Conservation (phyloP, 495 filamentous ascomycete species). For the Xylaria castorea region DNA sequence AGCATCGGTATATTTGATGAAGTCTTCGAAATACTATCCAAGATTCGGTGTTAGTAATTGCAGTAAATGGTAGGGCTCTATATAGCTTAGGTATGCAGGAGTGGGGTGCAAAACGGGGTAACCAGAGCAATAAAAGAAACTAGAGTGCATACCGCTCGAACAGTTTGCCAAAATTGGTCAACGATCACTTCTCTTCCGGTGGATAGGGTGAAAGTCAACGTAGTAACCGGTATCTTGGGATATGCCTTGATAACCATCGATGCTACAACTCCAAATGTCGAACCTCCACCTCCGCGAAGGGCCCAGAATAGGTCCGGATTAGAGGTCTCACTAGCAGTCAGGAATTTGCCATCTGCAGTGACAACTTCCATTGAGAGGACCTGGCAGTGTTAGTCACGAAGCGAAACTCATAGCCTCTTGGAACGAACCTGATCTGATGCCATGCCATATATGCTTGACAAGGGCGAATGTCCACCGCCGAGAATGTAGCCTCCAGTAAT, state of each 20-base stretch:
- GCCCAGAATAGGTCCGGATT: constrained; percentile 72
- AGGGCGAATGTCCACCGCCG: constrained; percentile 59
- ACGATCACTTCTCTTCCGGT: constrained; percentile 41
- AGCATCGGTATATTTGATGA: constrained; percentile 55
- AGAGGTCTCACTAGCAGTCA: constrained; percentile 56
- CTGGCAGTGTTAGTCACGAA: constrained; percentile 23
- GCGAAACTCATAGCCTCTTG: not conserved
- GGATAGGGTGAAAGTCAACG: constrained; percentile 43
- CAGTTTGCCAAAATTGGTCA: constrained; percentile 59
- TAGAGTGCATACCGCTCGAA: constrained; percentile 40
- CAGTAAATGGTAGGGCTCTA: not conserved
- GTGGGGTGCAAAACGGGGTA: not conserved
- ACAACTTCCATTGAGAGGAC: constrained; percentile 63
- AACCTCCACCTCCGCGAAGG: constrained; percentile 65
- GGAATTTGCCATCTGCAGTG: constrained; percentile 61
- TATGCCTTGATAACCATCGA: constrained; percentile 57
- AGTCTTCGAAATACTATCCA: constrained; percentile 48
- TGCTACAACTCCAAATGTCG: constrained; percentile 65
- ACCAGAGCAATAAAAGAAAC: not conserved
- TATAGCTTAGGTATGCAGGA: not conserved
- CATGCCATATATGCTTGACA: constrained; percentile 55
- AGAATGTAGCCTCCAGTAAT: constrained; percentile 59
- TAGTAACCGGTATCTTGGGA: constrained; percentile 49
- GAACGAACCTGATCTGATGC: constrained; percentile 55
- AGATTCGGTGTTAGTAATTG: not conserved